Conservation (phyloP, 2,329 filamentous ascomycete species). For the Phaeoacremonium minimum region DNA sequence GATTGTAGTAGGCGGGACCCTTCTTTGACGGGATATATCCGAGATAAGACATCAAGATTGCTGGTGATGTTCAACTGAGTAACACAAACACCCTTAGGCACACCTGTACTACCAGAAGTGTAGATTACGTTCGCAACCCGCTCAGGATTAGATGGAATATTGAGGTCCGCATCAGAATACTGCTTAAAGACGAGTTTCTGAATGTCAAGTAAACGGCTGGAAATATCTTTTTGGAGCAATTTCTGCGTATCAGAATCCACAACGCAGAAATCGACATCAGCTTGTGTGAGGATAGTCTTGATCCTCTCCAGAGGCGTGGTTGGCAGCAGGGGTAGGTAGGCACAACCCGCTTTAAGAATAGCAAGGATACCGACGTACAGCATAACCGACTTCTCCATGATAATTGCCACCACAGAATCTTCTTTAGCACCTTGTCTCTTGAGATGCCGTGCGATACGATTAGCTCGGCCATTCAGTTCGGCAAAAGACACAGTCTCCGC, state of each 20-base stretch:
- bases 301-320: slow-evolving; percentile 62
- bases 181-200: slow-evolving; percentile 17
- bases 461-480: slow-evolving; percentile 60
- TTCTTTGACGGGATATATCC: slow-evolving; percentile 56
- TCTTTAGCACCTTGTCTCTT: slow-evolving; percentile 35
- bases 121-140: slow-evolving; percentile 74
- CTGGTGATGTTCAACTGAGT: slow-evolving; percentile 72
- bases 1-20: slow-evolving; percentile 69
- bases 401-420: slow-evolving; percentile 63
- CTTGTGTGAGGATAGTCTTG: slow-evolving; percentile 57
- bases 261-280: slow-evolving; percentile 43
- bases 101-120: slow-evolving; percentile 78
- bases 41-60: slow-evolving; percentile 64
- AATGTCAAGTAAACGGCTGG: slow-evolving; percentile 26
- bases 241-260: slow-evolving; percentile 24
- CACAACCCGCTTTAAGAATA: slow-evolving; percentile 69
- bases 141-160: slow-evolving; percentile 32
- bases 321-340: slow-evolving; percentile 75
- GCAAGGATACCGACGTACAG: slow-evolving; percentile 74
- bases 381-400: slow-evolving; percentile 71
- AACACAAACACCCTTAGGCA: slow-evolving; percentile 75
- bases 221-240: slow-evolving; percentile 8
- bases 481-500: slow-evolving; percentile 54
- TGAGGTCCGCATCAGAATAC: slow-evolving; percentile 30
- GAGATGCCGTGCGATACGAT: slow-evolving; percentile 57